Evolutionary conservation across 148 eudicot species (phyloP).

Genomic region (Euryodendron excelsum): DNA sequence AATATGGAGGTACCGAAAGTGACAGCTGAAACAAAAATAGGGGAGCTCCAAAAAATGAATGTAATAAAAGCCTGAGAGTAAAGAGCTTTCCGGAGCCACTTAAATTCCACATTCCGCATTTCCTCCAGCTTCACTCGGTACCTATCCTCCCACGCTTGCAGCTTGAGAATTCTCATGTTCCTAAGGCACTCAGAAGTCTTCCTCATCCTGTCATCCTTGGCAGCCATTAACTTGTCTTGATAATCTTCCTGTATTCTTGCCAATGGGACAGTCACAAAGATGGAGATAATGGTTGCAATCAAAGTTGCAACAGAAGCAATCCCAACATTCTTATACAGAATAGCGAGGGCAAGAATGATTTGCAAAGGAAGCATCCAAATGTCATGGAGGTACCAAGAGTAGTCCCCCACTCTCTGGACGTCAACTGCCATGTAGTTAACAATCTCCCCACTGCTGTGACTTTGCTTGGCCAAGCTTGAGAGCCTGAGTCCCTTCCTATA

Average conservation of each 20-base stretch:
- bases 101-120: constrained; percentile 77
- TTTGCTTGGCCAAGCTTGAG: constrained; percentile 75
- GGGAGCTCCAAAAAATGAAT: constrained; percentile 89
- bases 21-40: constrained; percentile 83
- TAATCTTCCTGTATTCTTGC: constrained; percentile 80
- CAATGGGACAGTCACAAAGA: constrained; percentile 67
- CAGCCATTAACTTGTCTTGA: constrained; percentile 84
- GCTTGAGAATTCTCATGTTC: constrained; percentile 89
- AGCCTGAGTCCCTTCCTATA: constrained; percentile 79
- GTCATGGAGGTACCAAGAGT: constrained; percentile 81
- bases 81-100: constrained; percentile 77
- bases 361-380: constrained; percentile 93
- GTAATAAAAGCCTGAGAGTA: constrained; percentile 82
- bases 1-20: constrained; percentile 79
- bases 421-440: constrained; percentile 96
- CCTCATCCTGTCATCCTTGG: constrained; percentile 93
- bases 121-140: constrained; percentile 62
- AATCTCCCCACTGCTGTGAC: constrained; percentile 87
- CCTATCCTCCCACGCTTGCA: constrained; percentile 95
- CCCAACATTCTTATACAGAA: constrained; percentile 91
- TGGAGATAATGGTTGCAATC: constrained; percentile 70
- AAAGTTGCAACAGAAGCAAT: constrained; percentile 75
- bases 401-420: constrained; percentile 91
- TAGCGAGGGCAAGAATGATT: constrained; percentile 74
- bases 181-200: constrained; percentile 80